A percentile compares a stretch with the other conserved stretches of the same genome.
Conservation (phyloP, 148 eudicot species). For the Rhododendron kiyosumense region DNA sequence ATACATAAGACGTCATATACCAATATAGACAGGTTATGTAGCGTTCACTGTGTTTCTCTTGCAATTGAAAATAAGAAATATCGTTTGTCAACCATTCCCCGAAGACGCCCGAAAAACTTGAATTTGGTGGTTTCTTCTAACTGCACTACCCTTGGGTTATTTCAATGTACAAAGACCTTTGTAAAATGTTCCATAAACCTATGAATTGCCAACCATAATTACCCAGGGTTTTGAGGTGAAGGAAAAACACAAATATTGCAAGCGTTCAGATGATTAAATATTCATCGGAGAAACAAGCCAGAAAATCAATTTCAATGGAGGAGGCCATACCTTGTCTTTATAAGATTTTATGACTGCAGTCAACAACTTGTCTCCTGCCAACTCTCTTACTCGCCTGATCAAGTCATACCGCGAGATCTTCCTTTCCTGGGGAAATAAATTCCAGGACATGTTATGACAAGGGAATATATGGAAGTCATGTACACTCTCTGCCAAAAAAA, state of each 20-base stretch:
- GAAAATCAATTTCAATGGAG: not conserved
- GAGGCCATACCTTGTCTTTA: constrained; percentile 25
- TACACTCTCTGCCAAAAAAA: not conserved
- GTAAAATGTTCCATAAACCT: not conserved
- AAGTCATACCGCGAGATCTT: constrained; percentile 46
- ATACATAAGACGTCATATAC: not conserved
- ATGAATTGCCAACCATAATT: not conserved
- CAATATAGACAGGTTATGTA: not conserved
- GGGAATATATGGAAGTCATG: not conserved
- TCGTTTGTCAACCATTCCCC: not conserved
- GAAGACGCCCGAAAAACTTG: not conserved
- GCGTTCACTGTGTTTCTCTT: not conserved
- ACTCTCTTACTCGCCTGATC: constrained; percentile 32
- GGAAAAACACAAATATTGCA: not conserved
- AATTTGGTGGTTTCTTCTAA: not conserved
- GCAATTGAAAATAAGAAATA: not conserved
- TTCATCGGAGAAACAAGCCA: not conserved
- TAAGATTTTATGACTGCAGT: constrained; percentile 31
- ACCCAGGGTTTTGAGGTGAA: not conserved
- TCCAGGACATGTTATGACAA: not conserved
- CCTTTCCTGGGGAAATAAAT: constrained; percentile 30
- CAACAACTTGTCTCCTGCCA: constrained; percentile 54
- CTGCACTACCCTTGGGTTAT: not conserved
- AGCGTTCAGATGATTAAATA: not conserved
- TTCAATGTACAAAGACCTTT: not conserved